These are phyloP conservation scores for Sporothrix protearum DNA, from an alignment of 2,329 filamentous ascomycete species.

Conservation along the genomic window DNA sequence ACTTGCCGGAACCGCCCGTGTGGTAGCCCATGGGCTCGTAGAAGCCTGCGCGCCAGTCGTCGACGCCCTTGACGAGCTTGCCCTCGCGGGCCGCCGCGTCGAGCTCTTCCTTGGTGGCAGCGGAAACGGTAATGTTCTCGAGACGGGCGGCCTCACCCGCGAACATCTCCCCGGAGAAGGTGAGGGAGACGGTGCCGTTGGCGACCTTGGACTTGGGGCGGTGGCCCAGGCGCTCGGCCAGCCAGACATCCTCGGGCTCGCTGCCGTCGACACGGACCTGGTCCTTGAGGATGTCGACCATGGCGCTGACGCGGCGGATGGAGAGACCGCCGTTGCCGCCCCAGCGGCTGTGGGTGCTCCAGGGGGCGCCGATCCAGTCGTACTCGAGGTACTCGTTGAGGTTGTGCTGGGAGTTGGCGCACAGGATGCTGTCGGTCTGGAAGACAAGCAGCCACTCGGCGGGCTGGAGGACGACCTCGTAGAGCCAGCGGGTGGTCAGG, in stretches of 20 bases:
- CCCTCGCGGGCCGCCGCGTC: conserved; percentile 35
- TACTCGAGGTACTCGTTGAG: conserved; percentile 51
- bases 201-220: conserved; percentile 48
- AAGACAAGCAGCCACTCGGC: conserved; percentile 55
- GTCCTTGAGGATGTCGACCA: conserved; percentile 49
- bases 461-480: conserved; percentile 46
- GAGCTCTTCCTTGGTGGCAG: conserved; percentile 29
- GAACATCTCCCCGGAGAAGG: conserved; percentile 51
- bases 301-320: conserved; percentile 50
- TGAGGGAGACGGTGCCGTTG: conserved; percentile 48
- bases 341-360: conserved; percentile 42
- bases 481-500: conserved; percentile 51
- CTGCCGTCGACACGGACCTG: conserved; percentile 44
- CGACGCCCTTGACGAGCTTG: conserved; percentile 42
- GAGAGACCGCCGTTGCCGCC: conserved; percentile 53
- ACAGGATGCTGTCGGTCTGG: conserved; percentile 54
- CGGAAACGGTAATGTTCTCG: conserved; percentile 28
- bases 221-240: conserved; percentile 50
- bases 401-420: conserved; percentile 48
- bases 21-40: conserved; percentile 60
- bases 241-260: conserved; percentile 56
- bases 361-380: conserved; percentile 54
- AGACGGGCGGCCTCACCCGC: conserved; percentile 34
- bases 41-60: conserved; percentile 50
- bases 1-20: conserved; percentile 48